Conservation (phyloP, 1,284 basidiomycete species). For the Ceratorhiza oryzae-sativae region DNA sequence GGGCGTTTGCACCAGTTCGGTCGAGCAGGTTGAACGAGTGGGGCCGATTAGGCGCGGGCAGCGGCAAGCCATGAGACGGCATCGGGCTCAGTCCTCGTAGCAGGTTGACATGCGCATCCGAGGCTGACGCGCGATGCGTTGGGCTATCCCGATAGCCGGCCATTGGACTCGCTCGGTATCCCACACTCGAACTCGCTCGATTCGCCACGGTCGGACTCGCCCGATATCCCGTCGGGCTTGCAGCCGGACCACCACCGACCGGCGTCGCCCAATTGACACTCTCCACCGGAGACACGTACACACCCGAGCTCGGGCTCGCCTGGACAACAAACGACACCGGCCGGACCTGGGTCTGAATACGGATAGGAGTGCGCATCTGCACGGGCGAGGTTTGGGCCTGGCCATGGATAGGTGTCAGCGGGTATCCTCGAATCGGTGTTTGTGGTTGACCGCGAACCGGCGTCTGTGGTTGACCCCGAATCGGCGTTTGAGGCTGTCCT, state of each 20-base stretch:
- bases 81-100: constrained; percentile 18
- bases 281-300: constrained; percentile 18
- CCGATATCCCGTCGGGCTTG: not conserved
- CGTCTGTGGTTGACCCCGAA: not conserved
- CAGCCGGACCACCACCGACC: too few relatives aligned
- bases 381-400: not conserved
- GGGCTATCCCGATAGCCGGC: not conserved
- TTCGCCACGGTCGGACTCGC: not conserved
- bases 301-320: constrained; percentile 14
- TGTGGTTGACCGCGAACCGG: too few relatives aligned
- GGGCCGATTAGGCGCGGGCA: constrained; percentile 13
- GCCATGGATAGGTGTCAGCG: not conserved
- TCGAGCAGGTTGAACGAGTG: constrained; percentile 6
- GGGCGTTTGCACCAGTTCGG: not conserved
- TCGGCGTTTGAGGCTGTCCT: not conserved
- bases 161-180: not conserved
- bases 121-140: not conserved
- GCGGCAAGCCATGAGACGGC: constrained; percentile 19
- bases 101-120: constrained; percentile 26
- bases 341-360: not conserved
- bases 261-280: not conserved
- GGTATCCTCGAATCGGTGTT: not conserved
- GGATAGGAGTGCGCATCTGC: not conserved
- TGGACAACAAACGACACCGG: not conserved
- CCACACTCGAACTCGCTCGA: not conserved